Base-by-base conservation (phyloP, 495 filamentous ascomycete genomes). In the Aspergillus coremiiformis region DNA sequence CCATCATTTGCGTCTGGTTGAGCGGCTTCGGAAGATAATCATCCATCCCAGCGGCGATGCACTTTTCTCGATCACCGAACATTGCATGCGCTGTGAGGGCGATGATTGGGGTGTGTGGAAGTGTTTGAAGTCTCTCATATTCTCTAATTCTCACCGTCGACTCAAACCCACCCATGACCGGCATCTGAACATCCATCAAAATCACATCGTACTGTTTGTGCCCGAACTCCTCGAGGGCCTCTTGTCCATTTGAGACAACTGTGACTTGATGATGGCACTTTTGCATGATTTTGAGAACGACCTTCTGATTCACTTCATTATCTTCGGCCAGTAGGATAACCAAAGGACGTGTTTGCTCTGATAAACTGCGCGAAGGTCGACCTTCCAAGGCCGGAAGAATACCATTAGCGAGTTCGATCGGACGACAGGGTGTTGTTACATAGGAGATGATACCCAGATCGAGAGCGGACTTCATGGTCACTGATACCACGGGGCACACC, bases 101-200 rank as follows among this genome's bases (percentile, higher is more conserved):
- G 58, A 99, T 95, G 63, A 99, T 96, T 5, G 94, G 94, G 11
- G 91, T 93, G 20, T 91, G 82, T 49, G 85, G 81, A 8, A 88
- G 75, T n/a, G 83, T 82, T 39, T 66, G 72, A 53, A 85, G 85
- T 24, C 83, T 82, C 65, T 99, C 94, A 61, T 89, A 96, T 60
- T 95, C 91, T 43, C 94, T 85, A 54, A 99, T 99, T 74, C 93
- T 95, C 47, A 84, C 89, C n/a, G 94, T 99, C 30, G 94, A 89
- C 70, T 99, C 94, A 66, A 97, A 99, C 30, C 94, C 94, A 57
- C 94, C 94, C 91, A 98, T 97, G 54, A 97, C 85, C 20, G 94
- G 94, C 94, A 99, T 99, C 66, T 97, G 94, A 8, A 98, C 94
- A 61, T 98, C 93, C 93, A 98, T 98, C 42, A 98, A 72, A 55